Percentiles rank a stretch among this genome's conserved stretches.
phyloP scores from a whole-genome alignment of 2,329 filamentous ascomycete genomes.

The Cercospora berteroae region DNA sequence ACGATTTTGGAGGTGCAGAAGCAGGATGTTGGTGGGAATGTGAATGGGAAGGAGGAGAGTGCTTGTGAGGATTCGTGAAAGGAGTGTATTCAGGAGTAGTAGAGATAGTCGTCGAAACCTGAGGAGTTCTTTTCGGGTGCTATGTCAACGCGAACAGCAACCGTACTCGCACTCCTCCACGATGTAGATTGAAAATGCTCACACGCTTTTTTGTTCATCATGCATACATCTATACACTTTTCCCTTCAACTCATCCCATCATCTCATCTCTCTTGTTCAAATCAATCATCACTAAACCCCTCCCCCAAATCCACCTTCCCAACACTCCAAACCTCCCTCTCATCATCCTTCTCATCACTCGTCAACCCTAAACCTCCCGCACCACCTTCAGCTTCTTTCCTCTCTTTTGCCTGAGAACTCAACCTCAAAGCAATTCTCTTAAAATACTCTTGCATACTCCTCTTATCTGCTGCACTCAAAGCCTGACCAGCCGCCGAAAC shows the following conservation, averaged over 20 bases:
- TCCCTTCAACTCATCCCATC: background rate
- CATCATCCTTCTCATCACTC: constrained; percentile 90
- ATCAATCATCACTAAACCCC: constrained; percentile 25
- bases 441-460: constrained; percentile 96
- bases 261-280: background rate
- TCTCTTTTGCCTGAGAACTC: constrained; percentile 82
- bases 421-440: constrained; percentile 84
- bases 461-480: constrained; percentile 69
- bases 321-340: constrained; percentile 93
- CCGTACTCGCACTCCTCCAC: background rate
- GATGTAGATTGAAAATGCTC: background rate
- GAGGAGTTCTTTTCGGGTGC: background rate
- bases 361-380: constrained; percentile 79
- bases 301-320: constrained; percentile 83
- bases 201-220: background rate
- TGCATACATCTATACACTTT: background rate
- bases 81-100: background rate
- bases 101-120: background rate
- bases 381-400: constrained; percentile 87
- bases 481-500: constrained; percentile 60
- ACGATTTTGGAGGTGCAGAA: constrained; percentile 29
- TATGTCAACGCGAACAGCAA: too few species aligned
- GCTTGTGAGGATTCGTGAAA: background rate
- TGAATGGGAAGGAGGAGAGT: background rate
- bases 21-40: constrained; percentile 6